Conservation (phyloP, 2,329 filamentous ascomycete species). For the Trichoderma sp. region DNA sequence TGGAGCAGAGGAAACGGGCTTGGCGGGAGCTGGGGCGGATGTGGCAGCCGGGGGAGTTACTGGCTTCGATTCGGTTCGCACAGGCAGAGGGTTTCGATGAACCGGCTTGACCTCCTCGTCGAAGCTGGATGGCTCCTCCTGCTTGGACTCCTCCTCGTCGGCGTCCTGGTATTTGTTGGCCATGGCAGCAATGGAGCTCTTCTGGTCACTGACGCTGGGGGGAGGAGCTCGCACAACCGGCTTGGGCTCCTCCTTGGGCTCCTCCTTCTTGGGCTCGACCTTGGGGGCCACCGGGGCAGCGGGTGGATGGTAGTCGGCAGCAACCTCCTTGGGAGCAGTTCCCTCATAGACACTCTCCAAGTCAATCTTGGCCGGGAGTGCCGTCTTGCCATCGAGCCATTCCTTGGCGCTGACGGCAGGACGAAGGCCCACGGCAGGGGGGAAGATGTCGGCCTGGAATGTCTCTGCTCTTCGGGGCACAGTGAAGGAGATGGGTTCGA, state of each 20-base stretch:
- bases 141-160: constrained; percentile 51
- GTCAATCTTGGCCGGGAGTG: constrained; percentile 84
- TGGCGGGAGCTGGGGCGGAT: constrained; percentile 6
- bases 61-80: constrained; percentile 41
- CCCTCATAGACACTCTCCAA: constrained; percentile 90
- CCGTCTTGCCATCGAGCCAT: constrained; percentile 84
- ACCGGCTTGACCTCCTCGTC: constrained; percentile 78
- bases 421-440: constrained; percentile 75
- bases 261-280: constrained; percentile 34
- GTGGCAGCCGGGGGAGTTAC: constrained; percentile 34
- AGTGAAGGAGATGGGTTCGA: constrained; percentile 97
- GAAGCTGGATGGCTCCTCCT: constrained; percentile 74
- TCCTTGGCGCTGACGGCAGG: constrained; percentile 76
- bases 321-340: constrained; percentile 71
- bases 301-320: constrained; percentile 63
- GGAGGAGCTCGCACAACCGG: constrained; percentile 48
- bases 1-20: constrained; percentile 26
- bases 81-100: constrained; percentile 51
- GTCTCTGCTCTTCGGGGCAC: constrained; percentile 89
- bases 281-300: constrained; percentile 44
- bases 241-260: constrained; percentile 52
- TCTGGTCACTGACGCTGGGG: constrained; percentile 77
- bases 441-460: constrained; percentile 97
- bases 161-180: constrained; percentile 80
- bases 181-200: constrained; percentile 79